Percentiles rank a stretch among this genome's conserved stretches.
Conservation (phyloP, 1,284 basidiomycete genomes). For the Melampsora occidentalis region DNA sequence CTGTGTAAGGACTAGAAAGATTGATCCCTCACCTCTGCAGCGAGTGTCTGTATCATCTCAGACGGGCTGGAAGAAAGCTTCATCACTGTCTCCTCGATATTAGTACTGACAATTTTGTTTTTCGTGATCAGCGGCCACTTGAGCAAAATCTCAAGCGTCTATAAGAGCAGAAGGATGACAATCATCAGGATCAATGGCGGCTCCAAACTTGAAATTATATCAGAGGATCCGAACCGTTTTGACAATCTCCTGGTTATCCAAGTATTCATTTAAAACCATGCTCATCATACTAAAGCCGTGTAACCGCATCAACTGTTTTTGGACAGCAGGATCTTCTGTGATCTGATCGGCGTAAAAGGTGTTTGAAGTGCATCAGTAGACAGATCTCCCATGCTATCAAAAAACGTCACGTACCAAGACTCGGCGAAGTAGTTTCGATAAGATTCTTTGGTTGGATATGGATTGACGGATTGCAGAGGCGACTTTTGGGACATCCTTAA, state of each 20-base stretch:
- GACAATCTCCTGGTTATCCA: slow-evolving; percentile 69
- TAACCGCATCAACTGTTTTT: slow-evolving; percentile 83
- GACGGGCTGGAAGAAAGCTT: slow-evolving; percentile 57
- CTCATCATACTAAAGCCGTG: slow-evolving; percentile 92
- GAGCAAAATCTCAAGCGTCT: slow-evolving; percentile 72
- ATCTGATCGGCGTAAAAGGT: slow-evolving; percentile 60
- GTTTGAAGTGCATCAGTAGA: not conserved
- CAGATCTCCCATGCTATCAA: not conserved
- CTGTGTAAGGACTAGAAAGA: not conserved
- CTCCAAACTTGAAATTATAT: not conserved
- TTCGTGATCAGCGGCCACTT: slow-evolving; percentile 79
- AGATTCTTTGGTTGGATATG: slow-evolving; percentile 71
- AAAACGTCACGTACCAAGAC: slow-evolving; percentile 64
- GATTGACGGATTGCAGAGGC: slow-evolving; percentile 88
- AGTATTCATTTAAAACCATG: slow-evolving; percentile 77
- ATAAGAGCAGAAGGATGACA: not conserved
- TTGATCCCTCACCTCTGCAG: slow-evolving; percentile 61
- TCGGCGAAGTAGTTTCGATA: slow-evolving; percentile 78
- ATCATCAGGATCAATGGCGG: slow-evolving; percentile 47
- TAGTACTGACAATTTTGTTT: slow-evolving; percentile 90
- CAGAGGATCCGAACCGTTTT: slow-evolving; percentile 60
- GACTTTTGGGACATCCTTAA: slow-evolving; percentile 82
- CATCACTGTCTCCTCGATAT: slow-evolving; percentile 69
- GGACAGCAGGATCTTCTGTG: slow-evolving; percentile 73
- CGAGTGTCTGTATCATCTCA: slow-evolving; percentile 63